A percentile compares a stretch with the other conserved stretches of the same genome.
phyloP scores from a whole-genome alignment of 345 rosid species.

The Gossypium bickii region DNA sequence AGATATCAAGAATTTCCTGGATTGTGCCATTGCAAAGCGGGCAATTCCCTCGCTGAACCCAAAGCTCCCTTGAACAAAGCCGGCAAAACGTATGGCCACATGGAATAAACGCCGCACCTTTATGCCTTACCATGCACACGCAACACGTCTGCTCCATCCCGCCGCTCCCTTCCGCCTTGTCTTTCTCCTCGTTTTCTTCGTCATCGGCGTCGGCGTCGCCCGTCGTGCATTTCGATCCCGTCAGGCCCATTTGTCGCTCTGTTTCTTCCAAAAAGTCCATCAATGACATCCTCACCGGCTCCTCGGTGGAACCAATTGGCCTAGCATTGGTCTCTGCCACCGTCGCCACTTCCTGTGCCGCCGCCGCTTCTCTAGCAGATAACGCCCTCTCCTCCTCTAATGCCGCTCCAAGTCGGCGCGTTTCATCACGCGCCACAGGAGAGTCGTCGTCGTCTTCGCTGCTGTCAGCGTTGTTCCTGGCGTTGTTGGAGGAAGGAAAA shows the following conservation, averaged over 20 bases:
- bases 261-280: constrained; percentile 88
- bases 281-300: constrained; percentile 66
- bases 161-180: constrained; percentile 16
- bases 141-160: constrained; percentile 64
- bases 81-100: constrained; percentile 93
- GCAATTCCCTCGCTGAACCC: constrained; percentile 82
- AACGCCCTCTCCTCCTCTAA: constrained; percentile 58
- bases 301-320: constrained; percentile 14
- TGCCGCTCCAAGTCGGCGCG: constrained; percentile 34
- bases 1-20: constrained; percentile 78
- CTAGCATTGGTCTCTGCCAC: background rate
- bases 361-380: constrained; percentile 81
- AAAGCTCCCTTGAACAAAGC: constrained; percentile 88
- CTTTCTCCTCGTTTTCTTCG: constrained; percentile 19
- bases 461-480: constrained; percentile 23
- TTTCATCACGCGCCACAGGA: constrained; percentile 29
- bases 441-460: constrained; percentile 27
- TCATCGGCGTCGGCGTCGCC: constrained; percentile 39
- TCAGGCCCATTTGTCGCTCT: constrained; percentile 58
- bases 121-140: constrained; percentile 78
- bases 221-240: constrained; percentile 47
- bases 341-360: constrained; percentile 55
- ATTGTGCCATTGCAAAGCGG: constrained; percentile 82
- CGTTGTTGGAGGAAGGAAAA: background rate
- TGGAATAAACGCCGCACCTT: constrained; percentile 79